These are phyloP conservation scores for Umbelopsis sp. DNA, from an alignment of 371 early-diverging fungal genomes.

Conservation along the genomic window DNA sequence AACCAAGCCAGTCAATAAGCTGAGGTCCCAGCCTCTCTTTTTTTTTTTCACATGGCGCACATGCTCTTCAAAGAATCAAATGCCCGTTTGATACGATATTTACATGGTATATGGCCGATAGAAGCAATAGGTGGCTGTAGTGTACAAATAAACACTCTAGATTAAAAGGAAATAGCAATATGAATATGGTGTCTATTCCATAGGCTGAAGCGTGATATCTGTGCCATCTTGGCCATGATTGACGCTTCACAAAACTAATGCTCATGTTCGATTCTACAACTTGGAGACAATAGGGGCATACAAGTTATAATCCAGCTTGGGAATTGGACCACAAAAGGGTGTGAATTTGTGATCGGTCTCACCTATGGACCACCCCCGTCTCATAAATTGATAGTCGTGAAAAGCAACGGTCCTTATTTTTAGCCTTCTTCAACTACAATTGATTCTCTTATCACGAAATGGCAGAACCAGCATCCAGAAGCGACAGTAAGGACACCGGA, in stretches of 20 bases:
- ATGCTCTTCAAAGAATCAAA: neutral
- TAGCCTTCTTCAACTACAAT: neutral
- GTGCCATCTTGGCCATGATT: no score
- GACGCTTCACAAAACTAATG: no score
- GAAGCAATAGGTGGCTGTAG: no score
- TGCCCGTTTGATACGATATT: neutral
- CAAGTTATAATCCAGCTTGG: neutral
- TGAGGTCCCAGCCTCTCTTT: neutral
- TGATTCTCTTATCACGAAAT: neutral
- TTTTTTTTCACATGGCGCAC: conserved; percentile 1
- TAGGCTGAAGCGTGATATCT: no score
- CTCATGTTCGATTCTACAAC: neutral
- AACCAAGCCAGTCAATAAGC: neutral
- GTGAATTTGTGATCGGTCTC: neutral
- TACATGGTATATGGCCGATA: no score
- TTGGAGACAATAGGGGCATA: neutral
- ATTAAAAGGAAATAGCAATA: no score
- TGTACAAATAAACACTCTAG: no score
- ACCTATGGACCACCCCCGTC: neutral
- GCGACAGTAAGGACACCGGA: neutral
- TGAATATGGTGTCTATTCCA: no score
- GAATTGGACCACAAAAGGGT: neutral
- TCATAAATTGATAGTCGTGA: conserved; percentile 6
- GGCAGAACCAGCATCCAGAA: neutral
- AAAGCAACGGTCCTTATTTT: neutral